Evolutionary conservation across 2,329 filamentous ascomycete genomes (phyloP).

Genomic region (Fusarium avenaceum): DNA sequence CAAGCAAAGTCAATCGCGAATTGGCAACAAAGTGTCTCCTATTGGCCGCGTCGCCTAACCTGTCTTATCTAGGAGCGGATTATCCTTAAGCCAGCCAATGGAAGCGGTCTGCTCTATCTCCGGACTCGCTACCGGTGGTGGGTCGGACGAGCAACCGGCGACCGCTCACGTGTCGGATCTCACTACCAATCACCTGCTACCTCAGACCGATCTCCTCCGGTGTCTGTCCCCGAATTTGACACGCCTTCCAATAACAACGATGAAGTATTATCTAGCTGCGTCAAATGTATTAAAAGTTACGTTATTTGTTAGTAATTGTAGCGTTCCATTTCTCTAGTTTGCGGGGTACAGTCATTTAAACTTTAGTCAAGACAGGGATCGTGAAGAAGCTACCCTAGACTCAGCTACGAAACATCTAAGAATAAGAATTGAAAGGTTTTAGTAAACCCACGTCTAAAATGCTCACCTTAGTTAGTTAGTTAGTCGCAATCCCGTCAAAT

Average conservation of each 20-base stretch:
- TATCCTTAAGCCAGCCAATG: conserved; percentile 30
- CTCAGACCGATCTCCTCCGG: conserved; percentile 35
- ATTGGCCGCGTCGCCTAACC: conserved; percentile 22
- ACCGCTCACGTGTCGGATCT: conserved; percentile 37
- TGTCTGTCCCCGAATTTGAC: conserved; percentile 12
- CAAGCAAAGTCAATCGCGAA: conserved; percentile 14
- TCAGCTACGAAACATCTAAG: background rate
- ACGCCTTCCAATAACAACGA: conserved; percentile 37
- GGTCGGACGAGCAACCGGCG: conserved; percentile 27
- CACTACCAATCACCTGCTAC: conserved; percentile 10
- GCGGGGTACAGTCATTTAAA: conserved; percentile 11
- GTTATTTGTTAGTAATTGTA: conserved; percentile 12
- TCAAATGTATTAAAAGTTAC: conserved; percentile 26
- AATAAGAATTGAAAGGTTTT: no score
- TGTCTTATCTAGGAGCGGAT: conserved; percentile 29
- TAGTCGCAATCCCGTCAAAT: no score
- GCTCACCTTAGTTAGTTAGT: no score
- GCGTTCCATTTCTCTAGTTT: background rate
- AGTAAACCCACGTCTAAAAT: no score
- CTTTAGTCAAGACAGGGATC: conserved; percentile 16
- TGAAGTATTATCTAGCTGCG: conserved; percentile 27
- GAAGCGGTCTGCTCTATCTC: background rate
- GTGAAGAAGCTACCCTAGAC: conserved; percentile 13
- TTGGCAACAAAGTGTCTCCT: conserved; percentile 26
- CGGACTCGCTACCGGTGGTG: conserved; percentile 26